phyloP scores from a whole-genome alignment of 23 red algal species.

The Agarophyton chilense region DNA sequence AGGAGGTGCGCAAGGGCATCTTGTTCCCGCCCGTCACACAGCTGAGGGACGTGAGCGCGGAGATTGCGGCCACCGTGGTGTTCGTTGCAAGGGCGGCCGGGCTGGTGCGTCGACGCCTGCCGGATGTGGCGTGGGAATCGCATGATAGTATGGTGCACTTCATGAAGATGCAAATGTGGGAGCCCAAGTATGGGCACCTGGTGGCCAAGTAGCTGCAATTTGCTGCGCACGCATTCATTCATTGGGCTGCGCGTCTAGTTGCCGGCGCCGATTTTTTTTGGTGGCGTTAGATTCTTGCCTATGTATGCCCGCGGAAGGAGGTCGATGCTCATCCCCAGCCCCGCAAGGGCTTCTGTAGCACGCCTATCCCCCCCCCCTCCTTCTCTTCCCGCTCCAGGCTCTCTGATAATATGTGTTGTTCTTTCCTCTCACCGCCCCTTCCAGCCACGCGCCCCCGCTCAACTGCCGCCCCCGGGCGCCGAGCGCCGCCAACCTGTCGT shows the following conservation, averaged over 20 bases:
- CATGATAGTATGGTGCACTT: constrained; percentile 45
- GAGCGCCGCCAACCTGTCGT: not conserved
- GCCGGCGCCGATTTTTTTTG: too few relatives aligned
- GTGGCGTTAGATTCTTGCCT: too few relatives aligned
- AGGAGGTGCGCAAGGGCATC: constrained; percentile 67
- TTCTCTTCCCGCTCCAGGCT: too few relatives aligned
- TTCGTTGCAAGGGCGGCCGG: constrained; percentile 69
- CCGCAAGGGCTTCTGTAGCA: too few relatives aligned
- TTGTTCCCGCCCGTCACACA: constrained; percentile 77
- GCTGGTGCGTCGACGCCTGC: constrained; percentile 20
- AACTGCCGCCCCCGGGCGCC: not conserved
- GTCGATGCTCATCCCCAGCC: too few relatives aligned
- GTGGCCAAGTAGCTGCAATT: constrained; percentile 19
- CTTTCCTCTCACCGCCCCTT: not conserved
- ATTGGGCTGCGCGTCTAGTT: too few relatives aligned
- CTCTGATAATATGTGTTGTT: too few relatives aligned
- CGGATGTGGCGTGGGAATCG: constrained; percentile 22
- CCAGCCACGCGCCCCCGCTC: not conserved
- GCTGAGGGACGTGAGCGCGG: constrained; percentile 75
- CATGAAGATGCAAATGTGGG: constrained; percentile 72
- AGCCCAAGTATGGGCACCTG: constrained; percentile 71
- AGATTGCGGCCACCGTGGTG: constrained; percentile 82
- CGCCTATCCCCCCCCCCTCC: too few relatives aligned
- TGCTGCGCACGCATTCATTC: not conserved
- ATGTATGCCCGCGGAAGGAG: too few relatives aligned